These are phyloP conservation scores for Aegilops speltoides DNA, from an alignment of 176 grass and related monocot species.

Conservation along the genomic window DNA sequence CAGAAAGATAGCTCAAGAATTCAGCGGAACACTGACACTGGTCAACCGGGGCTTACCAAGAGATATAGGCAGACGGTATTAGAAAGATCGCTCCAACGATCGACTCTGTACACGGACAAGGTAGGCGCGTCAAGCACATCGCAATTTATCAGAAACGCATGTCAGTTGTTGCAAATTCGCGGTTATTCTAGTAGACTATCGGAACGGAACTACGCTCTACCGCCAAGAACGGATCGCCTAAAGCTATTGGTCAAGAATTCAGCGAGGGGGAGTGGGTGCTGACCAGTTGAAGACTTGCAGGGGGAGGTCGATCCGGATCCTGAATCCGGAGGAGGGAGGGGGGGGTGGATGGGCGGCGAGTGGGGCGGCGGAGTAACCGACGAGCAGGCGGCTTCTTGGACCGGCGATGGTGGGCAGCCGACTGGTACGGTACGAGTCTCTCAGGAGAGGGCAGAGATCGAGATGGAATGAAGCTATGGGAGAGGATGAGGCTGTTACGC, in stretches of 20 bases:
- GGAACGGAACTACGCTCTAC: background rate
- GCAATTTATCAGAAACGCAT: background rate
- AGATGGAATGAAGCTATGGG: no score
- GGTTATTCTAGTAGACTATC: background rate
- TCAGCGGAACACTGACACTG: background rate
- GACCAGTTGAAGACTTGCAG: background rate
- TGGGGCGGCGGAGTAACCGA: background rate
- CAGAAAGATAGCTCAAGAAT: background rate
- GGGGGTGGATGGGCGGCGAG: background rate
- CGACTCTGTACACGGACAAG: background rate
- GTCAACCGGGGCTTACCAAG: background rate
- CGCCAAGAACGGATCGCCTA: background rate
- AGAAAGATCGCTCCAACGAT: background rate
- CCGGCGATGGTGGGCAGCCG: background rate
- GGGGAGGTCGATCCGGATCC: background rate
- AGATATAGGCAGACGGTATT: background rate
- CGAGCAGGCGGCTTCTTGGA: constrained; percentile 1
- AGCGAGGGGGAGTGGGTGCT: background rate
- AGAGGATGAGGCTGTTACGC: no score
- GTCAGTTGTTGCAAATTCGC: background rate
- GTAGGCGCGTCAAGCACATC: background rate
- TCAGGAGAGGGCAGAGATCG: background rate
- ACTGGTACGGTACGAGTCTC: background rate
- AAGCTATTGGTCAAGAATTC: background rate
- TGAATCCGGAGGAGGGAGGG: background rate